Base-by-base conservation (phyloP, 352 stramenopile species). In the Pythium sukuiense region DNA sequence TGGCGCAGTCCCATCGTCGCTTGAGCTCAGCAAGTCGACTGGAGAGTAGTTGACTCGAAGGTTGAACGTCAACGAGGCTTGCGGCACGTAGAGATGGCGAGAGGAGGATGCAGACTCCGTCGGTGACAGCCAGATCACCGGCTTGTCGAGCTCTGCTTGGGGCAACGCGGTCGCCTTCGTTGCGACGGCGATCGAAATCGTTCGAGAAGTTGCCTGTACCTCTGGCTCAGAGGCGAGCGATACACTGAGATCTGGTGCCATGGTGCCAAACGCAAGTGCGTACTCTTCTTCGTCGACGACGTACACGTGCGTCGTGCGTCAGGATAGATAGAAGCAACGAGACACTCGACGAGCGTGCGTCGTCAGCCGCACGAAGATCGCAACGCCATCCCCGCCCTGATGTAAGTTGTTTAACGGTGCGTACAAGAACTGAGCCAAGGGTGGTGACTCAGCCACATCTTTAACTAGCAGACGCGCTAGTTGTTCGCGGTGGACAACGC, bases 321-420 rank as follows among this genome's bases (percentile, higher is more conserved):
- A 26, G 26, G 32, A 11, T 53, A 43, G 14, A 30, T 24, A 3
- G 37, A 20, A 6, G 39, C 55, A 24, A 61, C 9, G 12, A 61
- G 29, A 16, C 55, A 61, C 41, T 61, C 55, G 0, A 61, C 24
- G 12, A 61, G 39, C 1, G 55, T 61, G 2, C 55, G 6, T n/a
- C 12, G 55, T 30, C 24, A 61, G 24, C 16, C 50, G 24, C 14
- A 61, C 55, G 14, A 61, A 61, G 20, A 53, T 30, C 0, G 55
- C 55, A 1, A 37, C 18, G 18, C 55, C 37, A 2, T 37, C 8
- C 1, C 12, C 27, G 24, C 50, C 37, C 29, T 61, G 24, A 13
- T 53, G 37, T 3, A 61, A 24, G 37, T 61, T 61, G 3, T 13
- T 39, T 3, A 29, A 29, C 5, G 55, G 37, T 1, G 39, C 55